Evolutionary conservation across 2,329 filamentous ascomycete species (phyloP).

Genomic region (Mycogone perniciosa): DNA sequence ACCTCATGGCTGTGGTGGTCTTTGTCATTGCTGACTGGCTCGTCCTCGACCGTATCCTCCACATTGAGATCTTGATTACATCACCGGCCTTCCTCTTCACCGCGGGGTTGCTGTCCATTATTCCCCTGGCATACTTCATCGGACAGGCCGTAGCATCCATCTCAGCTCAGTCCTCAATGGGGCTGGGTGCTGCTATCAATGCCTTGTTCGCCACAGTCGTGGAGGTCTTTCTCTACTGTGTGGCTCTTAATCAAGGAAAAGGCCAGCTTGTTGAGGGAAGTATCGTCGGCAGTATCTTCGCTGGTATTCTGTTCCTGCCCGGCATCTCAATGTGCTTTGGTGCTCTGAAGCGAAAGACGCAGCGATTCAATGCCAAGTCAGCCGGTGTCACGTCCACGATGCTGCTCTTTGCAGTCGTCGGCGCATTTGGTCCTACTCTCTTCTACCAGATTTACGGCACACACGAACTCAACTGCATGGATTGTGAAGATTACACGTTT

Average conservation of each 20-base stretch:
- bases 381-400: constrained; percentile 97
- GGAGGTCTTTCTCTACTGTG: constrained; percentile 95
- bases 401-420: constrained; percentile 92
- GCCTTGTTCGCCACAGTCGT: constrained; percentile 97
- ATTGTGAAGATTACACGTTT: constrained; percentile 44
- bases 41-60: constrained; percentile 63
- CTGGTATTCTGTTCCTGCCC: constrained; percentile 88
- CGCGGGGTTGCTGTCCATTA: constrained; percentile 81
- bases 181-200: constrained; percentile 91
- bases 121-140: constrained; percentile 96
- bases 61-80: constrained; percentile 67
- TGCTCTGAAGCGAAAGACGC: constrained; percentile 94
- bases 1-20: constrained; percentile 85
- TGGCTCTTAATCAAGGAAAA: constrained; percentile 89
- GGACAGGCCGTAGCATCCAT: constrained; percentile 97
- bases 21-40: constrained; percentile 94
- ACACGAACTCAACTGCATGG: constrained; percentile 84
- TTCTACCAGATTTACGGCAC: constrained; percentile 99
- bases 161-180: constrained; percentile 97
- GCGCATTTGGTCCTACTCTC: constrained; percentile 87
- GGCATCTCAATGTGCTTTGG: constrained; percentile 98
- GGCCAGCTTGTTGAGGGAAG: constrained; percentile 90
- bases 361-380: constrained; percentile 94
- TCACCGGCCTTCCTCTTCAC: constrained; percentile 81
- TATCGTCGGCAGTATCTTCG: constrained; percentile 96